A percentile compares a stretch with the other conserved stretches of the same genome.
Evolutionary conservation across 2,329 filamentous ascomycete species (phyloP).

Genomic region (Thielaviopsis ethacetica): DNA sequence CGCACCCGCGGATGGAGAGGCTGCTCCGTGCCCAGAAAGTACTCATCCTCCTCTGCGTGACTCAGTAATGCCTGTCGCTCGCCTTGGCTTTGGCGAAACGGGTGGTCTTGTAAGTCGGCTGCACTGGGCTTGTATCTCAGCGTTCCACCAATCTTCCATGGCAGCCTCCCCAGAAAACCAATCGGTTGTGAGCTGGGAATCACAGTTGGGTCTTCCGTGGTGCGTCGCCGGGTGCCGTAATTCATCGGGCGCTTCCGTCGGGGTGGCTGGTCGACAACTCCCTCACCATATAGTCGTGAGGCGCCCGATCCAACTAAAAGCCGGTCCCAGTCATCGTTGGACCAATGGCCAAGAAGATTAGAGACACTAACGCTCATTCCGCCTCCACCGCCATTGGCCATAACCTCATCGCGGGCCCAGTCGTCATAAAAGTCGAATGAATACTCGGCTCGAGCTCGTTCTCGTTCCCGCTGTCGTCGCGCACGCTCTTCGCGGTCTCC

Average conservation of each 20-base stretch:
- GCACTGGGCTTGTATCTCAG: conserved; percentile 81
- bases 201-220: conserved; percentile 71
- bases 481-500: conserved; percentile 59
- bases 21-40: conserved; percentile 32
- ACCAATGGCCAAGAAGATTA: conserved; percentile 55
- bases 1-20: conserved; percentile 30
- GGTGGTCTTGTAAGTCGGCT: conserved; percentile 78
- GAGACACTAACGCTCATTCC: conserved; percentile 20
- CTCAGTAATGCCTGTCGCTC: conserved; percentile 57
- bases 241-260: conserved; percentile 69
- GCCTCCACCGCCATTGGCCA: conserved; percentile 26
- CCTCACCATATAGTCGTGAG: conserved; percentile 7
- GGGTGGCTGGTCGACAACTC: conserved; percentile 44
- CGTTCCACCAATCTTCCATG: conserved; percentile 70
- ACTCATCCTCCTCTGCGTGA: conserved; percentile 15
- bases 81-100: conserved; percentile 33
- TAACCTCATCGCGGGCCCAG: conserved; percentile 54
- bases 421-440: conserved; percentile 98
- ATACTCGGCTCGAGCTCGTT: conserved; percentile 52
- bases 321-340: conserved; percentile 70
- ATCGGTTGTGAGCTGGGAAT: conserved; percentile 75
- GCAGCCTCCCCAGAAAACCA: conserved; percentile 68
- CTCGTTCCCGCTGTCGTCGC: conserved; percentile 49
- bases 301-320: conserved; percentile 53
- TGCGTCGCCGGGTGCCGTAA: conserved; percentile 53